Evolutionary conservation across 78 protist genomes (phyloP), one percentile per base, ranked within the genome.

Genomic region (Dictyostelium purpureum): DNA sequence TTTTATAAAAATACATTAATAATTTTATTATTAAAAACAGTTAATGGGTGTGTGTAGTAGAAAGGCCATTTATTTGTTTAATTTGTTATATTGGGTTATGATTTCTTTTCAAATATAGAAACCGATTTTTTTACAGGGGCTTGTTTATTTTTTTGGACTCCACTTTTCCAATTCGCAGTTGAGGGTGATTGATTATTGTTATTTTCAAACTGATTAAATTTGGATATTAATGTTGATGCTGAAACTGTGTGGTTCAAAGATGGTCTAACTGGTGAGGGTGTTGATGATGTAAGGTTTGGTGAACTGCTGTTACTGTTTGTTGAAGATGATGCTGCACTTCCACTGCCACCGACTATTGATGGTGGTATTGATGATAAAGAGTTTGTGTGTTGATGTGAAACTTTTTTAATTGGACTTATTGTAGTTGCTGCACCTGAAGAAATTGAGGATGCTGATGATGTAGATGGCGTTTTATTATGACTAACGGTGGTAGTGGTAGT

Each of bases 191-290:
- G n/a, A n/a, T n/a, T n/a, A n/a, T n/a, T n/a, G n/a, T n/a, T n/a
- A n/a, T n/a, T 75, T 16, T 19, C 47, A 52, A 75, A 26, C 19
- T 59, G 38, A 51, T 75, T 47, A 51, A 51, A 75, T 9, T 75
- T 75, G 14, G 81, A 75, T 51, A 75, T 75, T 52, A 75, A 33
- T 1, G 81, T 33, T 75, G 81, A 47, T 16, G 81, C 21, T 5
- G 67, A 51, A 35, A 11, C 28, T 35, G 40, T 51, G 18, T 51
- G 47, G 16, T 28, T 75, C 14, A 51, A 19, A n/a, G n/a, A n/a
- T 73, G n/a, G 57, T 73, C 47, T 73, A 9, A 9, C 31, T 9
- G 79, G 59, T n/a, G n/a, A n/a, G n/a, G n/a, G n/a, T n/a, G n/a
- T n/a, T n/a, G n/a, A n/a, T 28, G 31, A 56, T 21, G 38, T 21